Base-by-base conservation (phyloP, 768 basidiomycete species). In the Gloeophyllum trabeum region DNA sequence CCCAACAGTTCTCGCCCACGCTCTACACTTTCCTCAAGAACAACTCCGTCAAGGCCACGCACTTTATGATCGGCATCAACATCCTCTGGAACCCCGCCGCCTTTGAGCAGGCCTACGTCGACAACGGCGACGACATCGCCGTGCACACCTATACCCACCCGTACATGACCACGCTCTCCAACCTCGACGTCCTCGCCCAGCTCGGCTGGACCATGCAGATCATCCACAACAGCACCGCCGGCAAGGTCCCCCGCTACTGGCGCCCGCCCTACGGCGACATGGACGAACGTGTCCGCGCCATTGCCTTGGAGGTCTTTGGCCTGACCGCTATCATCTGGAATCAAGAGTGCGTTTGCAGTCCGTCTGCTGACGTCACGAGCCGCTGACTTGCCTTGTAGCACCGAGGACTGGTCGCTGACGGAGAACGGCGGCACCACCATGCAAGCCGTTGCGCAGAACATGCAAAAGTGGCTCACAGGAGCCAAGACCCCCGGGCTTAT, bases 271-370 rank as follows among this genome's bases (percentile, higher is more conserved):
- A 75, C 54, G 88, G 87, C 24, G 85, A 93, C 57, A 72, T 73
- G 35, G 93, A 98, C 54, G 74, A 71, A 59, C 75, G 93, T 38
- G 86, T 94, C 24, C 68, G 75, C 26, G 79, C 90, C 3, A 87
- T 98, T 52, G 93, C 92, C 20, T 67, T 73, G 54, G 79, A 88
- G 55, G 81, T 92, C 24, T 92, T 96, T 55, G 89, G 86, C 20
- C 59, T 97, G 48, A 69, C 70, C 18, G 83, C 86, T n/a, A 73
- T 93, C 42, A 61, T 88, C 49, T 97, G 93, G 93, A 92, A 94
- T 60, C 74, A 79, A 45, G 92, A 93, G 84, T 87, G 61, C 41
- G 74, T 46, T 5, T 1, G 16, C 5, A 4, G 26, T n/a, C n/a
- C 39, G 6, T 35, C 24, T 35, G 10, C 39, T n/a, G 22, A 40